Evolutionary conservation across 2,329 filamentous ascomycete genomes (phyloP).

Genomic region (Alternaria burnsii): DNA sequence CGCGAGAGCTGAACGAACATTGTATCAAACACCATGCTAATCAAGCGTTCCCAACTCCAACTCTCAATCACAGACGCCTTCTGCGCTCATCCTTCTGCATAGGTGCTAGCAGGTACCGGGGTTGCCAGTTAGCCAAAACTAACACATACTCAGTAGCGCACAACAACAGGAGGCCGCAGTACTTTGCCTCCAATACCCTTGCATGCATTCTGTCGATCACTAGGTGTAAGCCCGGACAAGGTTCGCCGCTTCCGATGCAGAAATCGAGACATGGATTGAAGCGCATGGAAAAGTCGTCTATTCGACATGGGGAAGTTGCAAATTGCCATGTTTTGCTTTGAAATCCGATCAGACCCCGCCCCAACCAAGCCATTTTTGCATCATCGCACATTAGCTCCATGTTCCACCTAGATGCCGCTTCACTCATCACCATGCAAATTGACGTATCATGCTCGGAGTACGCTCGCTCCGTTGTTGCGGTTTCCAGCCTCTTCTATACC

Average conservation of each 20-base stretch:
- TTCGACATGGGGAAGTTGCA: conserved; percentile 3
- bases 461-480: neutral
- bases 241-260: neutral
- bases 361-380: neutral
- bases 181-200: too few species aligned
- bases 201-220: too few species aligned
- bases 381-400: conserved; percentile 1
- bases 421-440: neutral
- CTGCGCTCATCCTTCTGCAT: neutral
- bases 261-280: too few species aligned
- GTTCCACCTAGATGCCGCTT: neutral
- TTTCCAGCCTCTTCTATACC: too few species aligned
- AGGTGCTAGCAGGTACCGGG: neutral
- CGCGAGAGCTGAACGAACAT: too few species aligned
- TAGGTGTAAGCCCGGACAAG: neutral
- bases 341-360: conserved; percentile 11
- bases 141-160: too few species aligned
- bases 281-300: conserved; percentile 1
- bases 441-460: neutral
- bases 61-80: neutral
- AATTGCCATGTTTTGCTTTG: conserved; percentile 10
- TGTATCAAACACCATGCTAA: neutral
- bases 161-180: too few species aligned
- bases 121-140: too few species aligned
- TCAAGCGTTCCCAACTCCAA: neutral